Base-by-base conservation (phyloP, 1,139 yeast species). In the Petasospora rhodanensis region DNA sequence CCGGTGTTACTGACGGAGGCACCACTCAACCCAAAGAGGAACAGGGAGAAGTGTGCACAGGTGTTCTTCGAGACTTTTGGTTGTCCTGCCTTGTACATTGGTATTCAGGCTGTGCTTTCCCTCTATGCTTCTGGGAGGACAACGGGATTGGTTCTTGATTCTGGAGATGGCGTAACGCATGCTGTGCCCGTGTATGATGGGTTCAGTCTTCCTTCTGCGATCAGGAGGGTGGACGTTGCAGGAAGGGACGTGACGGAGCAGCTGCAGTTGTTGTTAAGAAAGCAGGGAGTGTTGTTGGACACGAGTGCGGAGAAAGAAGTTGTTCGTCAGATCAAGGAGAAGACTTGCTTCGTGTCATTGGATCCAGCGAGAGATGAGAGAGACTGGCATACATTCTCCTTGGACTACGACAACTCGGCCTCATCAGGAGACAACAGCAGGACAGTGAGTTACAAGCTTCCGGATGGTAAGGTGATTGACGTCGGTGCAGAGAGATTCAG, bases 161-260 rank as follows among this genome's bases (percentile, higher is more conserved):
- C 83, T 24, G 97, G 97, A 4, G 97, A 89, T 54, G 96, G 96
- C 4, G 95, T 86, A 16, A 74, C 83, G 28, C 91, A 84, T 53
- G 70, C 85, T 7, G 95, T 86, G 1, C 96, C 97, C 0, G 86
- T 91, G 0, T 89, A 73, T 56, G 91, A 86, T 40, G 97, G 97
- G 5, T 87, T 85, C 56, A 68, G 91, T 7, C 57, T 89, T 18
- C 79, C 89, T 0, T 68, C 79, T 3, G 78, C 93, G 2, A 76
- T 85, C 13, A 74, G 75, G 54, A 61, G 96, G 38, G 68, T 82
- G 47, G 94, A 87, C 53, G 59, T 86, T 18, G 96, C 94, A 0
- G 97, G 97, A 0, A 59, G 94, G 32, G 96, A 87, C 49, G 71
- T 89, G 10, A 85, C 96, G 0, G 82, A 79, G 35, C 76, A 80